These are phyloP conservation scores for Aspergillus piperis DNA, from an alignment of 2,329 filamentous ascomycete species.

Conservation along the genomic window DNA sequence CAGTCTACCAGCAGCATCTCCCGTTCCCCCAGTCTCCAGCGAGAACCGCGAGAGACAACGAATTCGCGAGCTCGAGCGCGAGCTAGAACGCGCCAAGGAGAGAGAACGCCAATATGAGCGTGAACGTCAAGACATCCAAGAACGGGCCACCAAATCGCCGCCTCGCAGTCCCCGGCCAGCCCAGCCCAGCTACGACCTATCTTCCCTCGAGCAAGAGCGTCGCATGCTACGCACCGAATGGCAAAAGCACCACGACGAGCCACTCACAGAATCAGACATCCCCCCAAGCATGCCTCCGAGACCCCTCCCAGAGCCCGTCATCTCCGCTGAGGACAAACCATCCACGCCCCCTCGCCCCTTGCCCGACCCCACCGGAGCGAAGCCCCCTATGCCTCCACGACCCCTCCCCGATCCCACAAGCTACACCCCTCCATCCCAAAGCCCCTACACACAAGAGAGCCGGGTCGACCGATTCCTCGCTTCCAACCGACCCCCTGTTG, in stretches of 20 bases:
- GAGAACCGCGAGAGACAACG: conserved; percentile 63
- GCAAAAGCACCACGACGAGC: conserved; percentile 45
- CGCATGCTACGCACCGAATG: conserved; percentile 61
- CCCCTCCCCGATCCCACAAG: conserved; percentile 52
- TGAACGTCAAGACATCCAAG: conserved; percentile 56
- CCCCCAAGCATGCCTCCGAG: conserved; percentile 13
- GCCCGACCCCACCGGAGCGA: conserved; percentile 27
- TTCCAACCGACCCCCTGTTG: conserved; percentile 54
- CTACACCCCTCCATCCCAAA: conserved; percentile 32
- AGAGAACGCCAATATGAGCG: conserved; percentile 65
- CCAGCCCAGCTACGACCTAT: conserved; percentile 54
- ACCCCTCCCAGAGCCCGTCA: conserved; percentile 12
- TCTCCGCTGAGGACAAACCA: not conserved
- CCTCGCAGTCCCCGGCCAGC: conserved; percentile 35
- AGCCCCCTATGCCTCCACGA: conserved; percentile 34
- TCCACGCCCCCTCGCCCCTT: conserved; percentile 33
- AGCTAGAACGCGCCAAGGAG: conserved; percentile 68
- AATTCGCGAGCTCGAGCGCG: conserved; percentile 76
- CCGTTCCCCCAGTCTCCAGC: conserved; percentile 40
- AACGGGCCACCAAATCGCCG: conserved; percentile 27
- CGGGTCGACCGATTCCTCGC: conserved; percentile 59
- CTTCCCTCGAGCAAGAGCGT: conserved; percentile 63
- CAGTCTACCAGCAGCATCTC: conserved; percentile 54
- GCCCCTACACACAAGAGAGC: conserved; percentile 32
- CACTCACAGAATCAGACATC: conserved; percentile 8